phyloP scores from a whole-genome alignment of 2,329 filamentous ascomycete species.

The Pseudocercospora macadamiae region DNA sequence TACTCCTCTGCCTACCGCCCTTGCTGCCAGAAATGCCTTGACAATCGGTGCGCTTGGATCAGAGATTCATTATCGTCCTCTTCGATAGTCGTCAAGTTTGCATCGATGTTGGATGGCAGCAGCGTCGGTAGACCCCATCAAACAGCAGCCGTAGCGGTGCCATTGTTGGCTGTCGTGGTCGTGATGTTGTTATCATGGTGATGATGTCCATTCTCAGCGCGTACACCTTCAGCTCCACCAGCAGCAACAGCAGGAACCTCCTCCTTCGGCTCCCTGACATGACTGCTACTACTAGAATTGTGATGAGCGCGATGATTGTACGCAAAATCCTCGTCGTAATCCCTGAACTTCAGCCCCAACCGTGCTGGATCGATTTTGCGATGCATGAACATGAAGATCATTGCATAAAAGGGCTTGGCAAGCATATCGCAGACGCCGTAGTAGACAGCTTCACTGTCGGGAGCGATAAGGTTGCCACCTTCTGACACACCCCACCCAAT shows the following conservation, averaged over 20 bases:
- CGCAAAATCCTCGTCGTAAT: slow-evolving; percentile 31
- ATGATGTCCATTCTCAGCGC: background rate
- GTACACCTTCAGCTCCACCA: background rate
- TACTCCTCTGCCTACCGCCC: background rate
- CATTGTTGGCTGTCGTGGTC: background rate
- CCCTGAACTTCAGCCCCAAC: slow-evolving; percentile 55
- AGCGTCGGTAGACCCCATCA: background rate
- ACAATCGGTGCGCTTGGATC: background rate
- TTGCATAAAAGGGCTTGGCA: slow-evolving; percentile 63
- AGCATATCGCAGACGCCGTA: slow-evolving; percentile 66
- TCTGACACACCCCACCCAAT: slow-evolving; percentile 63
- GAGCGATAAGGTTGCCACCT: slow-evolving; percentile 64
- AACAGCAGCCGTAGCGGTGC: background rate
- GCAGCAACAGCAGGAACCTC: background rate
- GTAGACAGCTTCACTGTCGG: slow-evolving; percentile 66
- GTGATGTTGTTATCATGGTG: background rate
- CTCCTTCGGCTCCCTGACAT: background rate
- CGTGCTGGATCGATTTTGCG: slow-evolving; percentile 59
- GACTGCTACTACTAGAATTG: background rate
- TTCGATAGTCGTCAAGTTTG: background rate
- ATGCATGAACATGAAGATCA: slow-evolving; percentile 60
- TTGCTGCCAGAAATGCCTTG: slow-evolving; percentile 4
- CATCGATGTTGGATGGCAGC: slow-evolving; percentile 2
- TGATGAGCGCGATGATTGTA: background rate
- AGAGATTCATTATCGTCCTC: background rate